phyloP scores from a whole-genome alignment of 2,329 filamentous ascomycete species.

The Fusarium fracticaudum region DNA sequence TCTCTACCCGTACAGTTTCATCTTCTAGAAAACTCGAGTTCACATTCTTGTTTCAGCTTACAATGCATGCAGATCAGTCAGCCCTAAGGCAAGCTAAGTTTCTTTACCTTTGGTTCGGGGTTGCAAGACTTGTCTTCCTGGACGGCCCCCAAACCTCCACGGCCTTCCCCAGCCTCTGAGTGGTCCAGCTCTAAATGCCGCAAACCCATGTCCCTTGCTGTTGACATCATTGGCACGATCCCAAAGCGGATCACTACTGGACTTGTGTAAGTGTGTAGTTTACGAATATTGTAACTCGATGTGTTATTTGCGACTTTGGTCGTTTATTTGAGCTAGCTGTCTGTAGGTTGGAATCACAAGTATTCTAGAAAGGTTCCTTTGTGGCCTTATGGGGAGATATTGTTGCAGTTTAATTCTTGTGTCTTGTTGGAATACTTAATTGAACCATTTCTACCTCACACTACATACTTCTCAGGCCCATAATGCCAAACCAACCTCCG shows the following conservation, averaged over 20 bases:
- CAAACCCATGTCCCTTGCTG: not conserved
- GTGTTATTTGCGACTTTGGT: not conserved
- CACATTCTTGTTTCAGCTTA: not conserved
- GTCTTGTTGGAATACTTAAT: not conserved
- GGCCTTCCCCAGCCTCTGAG: not conserved
- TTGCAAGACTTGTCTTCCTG: not conserved
- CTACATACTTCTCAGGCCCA: fast-evolving
- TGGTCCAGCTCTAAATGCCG: not conserved
- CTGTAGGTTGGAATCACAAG: not conserved
- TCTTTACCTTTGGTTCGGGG: not conserved
- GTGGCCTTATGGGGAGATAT: fast-evolving
- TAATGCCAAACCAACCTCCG: fast-evolving
- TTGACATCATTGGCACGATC: not conserved
- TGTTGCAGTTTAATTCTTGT: not conserved
- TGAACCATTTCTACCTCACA: fast-evolving
- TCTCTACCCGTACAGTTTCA: fast-evolving
- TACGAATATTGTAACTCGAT: not conserved
- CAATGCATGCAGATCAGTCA: not conserved
- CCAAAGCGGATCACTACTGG: not conserved
- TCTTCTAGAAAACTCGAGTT: fast-evolving
- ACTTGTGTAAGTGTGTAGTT: not conserved
- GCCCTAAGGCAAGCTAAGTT: not conserved
- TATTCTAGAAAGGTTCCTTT: not conserved
- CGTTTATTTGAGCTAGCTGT: not conserved
- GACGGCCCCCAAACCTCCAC: not conserved